These are phyloP conservation scores for Sporothrix dimorphospora DNA, from an alignment of 2,329 filamentous ascomycete species.

Conservation along the genomic window DNA sequence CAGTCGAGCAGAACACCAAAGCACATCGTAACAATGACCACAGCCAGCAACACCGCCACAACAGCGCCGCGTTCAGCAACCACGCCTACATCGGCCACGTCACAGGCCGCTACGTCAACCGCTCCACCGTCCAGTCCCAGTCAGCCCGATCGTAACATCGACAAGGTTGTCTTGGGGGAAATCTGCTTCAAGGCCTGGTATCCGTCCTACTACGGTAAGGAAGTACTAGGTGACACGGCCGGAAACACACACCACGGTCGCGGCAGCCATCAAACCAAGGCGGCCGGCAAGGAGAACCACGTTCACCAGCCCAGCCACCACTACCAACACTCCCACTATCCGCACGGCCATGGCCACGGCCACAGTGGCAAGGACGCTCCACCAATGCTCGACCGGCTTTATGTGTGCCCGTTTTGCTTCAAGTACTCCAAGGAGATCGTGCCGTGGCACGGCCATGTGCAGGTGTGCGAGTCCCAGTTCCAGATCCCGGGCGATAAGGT, in stretches of 20 bases:
- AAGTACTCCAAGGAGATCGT: conserved; percentile 75
- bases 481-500: conserved; percentile 69
- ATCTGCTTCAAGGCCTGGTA: conserved; percentile 90
- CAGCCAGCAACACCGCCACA: not conserved
- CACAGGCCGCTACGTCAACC: not conserved
- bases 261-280: conserved; percentile 14
- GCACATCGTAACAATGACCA: not conserved
- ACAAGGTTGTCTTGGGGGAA: conserved; percentile 83
- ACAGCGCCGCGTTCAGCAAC: conserved; percentile 41
- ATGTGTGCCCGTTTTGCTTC: conserved; percentile 92
- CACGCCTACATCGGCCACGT: conserved; percentile 41
- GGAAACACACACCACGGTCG: conserved; percentile 36
- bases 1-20: not conserved
- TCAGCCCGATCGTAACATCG: conserved; percentile 72
- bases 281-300: conserved; percentile 38
- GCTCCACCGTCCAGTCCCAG: conserved; percentile 42
- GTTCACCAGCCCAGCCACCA: not conserved
- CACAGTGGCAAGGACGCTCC: conserved; percentile 40
- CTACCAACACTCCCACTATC: not conserved
- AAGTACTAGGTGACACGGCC: conserved; percentile 58
- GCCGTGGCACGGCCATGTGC: conserved; percentile 61
- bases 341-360: not conserved
- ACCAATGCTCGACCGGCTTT: conserved; percentile 67
- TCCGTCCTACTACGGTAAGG: conserved; percentile 85
- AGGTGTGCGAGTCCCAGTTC: conserved; percentile 56